Conservation (phyloP, 1,284 basidiomycete genomes). For the Sporisorium exsertum region DNA sequence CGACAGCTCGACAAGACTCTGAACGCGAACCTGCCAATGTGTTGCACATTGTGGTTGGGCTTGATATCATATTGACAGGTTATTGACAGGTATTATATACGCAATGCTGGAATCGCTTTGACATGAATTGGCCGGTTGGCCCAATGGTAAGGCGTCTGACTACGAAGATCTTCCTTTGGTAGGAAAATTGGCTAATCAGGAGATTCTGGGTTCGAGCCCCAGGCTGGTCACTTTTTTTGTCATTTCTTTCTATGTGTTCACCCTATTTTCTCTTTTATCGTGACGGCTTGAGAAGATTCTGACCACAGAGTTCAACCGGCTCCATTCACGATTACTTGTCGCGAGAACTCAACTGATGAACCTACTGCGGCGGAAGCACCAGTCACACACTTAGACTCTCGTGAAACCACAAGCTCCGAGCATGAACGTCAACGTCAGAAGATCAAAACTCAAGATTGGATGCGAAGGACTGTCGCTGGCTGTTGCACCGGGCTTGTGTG, state of each 20-base stretch:
- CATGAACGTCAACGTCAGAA: background rate
- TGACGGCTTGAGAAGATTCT: background rate
- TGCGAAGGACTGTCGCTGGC: background rate
- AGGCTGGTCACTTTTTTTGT: conserved; percentile 45
- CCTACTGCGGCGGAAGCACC: background rate
- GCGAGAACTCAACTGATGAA: background rate
- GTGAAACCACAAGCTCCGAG: background rate
- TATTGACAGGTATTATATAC: no score
- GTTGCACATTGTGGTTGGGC: no score
- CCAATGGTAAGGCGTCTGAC: conserved; percentile 60
- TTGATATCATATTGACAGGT: no score
- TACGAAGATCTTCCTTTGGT: conserved; percentile 25
- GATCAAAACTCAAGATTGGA: background rate
- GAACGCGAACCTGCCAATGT: no score
- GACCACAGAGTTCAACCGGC: no score
- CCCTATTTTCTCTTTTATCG: no score
- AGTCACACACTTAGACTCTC: background rate
- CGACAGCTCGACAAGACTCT: no score
- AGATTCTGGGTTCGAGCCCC: conserved; percentile 60
- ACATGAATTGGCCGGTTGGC: conserved; percentile 44
- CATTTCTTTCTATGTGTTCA: background rate
- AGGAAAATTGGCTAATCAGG: conserved; percentile 43
- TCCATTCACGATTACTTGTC: no score
- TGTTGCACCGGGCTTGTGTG: conserved; percentile 1
- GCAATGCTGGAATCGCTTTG: background rate